Evolutionary conservation across 2,329 filamentous ascomycete species (phyloP), one percentile per base, ranked within the genome.

Genomic region (Eurotiales sp.): DNA sequence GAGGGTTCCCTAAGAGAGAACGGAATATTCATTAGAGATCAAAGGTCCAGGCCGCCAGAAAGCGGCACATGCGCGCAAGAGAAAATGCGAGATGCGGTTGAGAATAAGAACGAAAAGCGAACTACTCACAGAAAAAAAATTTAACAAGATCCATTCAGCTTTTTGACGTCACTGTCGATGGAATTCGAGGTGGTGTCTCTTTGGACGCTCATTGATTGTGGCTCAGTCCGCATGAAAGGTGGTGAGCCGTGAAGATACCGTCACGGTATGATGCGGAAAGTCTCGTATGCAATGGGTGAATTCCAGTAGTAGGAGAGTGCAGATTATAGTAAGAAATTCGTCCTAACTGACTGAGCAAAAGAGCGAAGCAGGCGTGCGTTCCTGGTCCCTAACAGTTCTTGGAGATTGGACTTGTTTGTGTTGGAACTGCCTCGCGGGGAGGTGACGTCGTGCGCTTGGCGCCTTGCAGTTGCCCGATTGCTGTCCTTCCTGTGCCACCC

Each of bases 381-480:
- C 36, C 17, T 47, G 36, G 39, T 36, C 32, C n/a, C 34, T 37
- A 17, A 34, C n/a, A n/a, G 21, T 23, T 22, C 17, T 25, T 29
- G n/a, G 29, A 21, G 32, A 29, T 39, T 47, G 45, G 45, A 36
- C 34, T 41, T 48, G 46, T 41, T 48, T 48, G 36, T 41, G 46
- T 37, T 43, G 37, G 27, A 27, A 40, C 29, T 23, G 17, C 21
- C 29, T 27, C 47, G 47, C 47, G 47, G 47, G 47, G 39, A 50
- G 47, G 34, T 56, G 53, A 57, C 55, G 55, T 60, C 54, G 36
- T 25, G 7, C 12, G 51, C 50, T 55, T 54, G 55, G 50, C 29
- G 53, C 50, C 53, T n/a, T 55, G 53, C 36, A 48, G 34, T 15
- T 17, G 15, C 34, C 7, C 6, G 17, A 8, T 17, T 37, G 32